A percentile compares a stretch with the other conserved stretches of the same genome.
Conservation (phyloP, 108 stramenopile genomes). For the Chaetoceros muelleri region DNA sequence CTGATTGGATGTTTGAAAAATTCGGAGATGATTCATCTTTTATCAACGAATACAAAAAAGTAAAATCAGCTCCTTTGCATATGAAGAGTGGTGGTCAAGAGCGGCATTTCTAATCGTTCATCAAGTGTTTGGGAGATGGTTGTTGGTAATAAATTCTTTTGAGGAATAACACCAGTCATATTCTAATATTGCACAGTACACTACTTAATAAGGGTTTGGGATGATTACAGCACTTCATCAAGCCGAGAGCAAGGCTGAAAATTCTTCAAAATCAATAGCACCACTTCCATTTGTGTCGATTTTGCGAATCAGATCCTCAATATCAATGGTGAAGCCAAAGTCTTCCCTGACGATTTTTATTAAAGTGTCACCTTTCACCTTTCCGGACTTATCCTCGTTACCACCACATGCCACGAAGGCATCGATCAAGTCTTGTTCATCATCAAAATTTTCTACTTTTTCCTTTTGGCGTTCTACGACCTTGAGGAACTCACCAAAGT, state of each 20-base stretch:
- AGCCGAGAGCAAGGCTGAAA: slow-evolving; percentile 50
- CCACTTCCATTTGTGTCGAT: slow-evolving; percentile 72
- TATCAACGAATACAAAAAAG: neutral
- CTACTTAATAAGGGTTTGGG: too few relatives aligned
- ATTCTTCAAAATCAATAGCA: slow-evolving; percentile 82
- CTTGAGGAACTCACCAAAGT: slow-evolving; percentile 86
- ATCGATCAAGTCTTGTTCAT: slow-evolving; percentile 85
- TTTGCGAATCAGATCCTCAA: slow-evolving; percentile 69
- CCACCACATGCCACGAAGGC: slow-evolving; percentile 90
- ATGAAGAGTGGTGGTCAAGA: neutral
- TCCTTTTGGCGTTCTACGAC: slow-evolving; percentile 89
- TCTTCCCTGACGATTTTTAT: slow-evolving; percentile 80
- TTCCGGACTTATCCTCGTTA: slow-evolving; percentile 40
- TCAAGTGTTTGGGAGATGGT: too few relatives aligned
- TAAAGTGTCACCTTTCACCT: slow-evolving; percentile 55
- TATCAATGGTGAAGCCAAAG: slow-evolving; percentile 78
- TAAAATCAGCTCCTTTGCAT: neutral
- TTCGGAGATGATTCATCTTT: neutral
- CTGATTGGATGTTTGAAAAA: neutral
- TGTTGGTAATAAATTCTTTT: too few relatives aligned
- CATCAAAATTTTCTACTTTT: slow-evolving; percentile 62
- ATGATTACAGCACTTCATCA: too few relatives aligned
- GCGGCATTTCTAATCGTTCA: neutral
- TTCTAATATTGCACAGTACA: too few relatives aligned
- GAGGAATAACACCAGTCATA: too few relatives aligned